Evolutionary conservation across 2,329 filamentous ascomycete species (phyloP), one percentile per base, ranked within the genome.

Genomic region (Arthroderma uncinatum): DNA sequence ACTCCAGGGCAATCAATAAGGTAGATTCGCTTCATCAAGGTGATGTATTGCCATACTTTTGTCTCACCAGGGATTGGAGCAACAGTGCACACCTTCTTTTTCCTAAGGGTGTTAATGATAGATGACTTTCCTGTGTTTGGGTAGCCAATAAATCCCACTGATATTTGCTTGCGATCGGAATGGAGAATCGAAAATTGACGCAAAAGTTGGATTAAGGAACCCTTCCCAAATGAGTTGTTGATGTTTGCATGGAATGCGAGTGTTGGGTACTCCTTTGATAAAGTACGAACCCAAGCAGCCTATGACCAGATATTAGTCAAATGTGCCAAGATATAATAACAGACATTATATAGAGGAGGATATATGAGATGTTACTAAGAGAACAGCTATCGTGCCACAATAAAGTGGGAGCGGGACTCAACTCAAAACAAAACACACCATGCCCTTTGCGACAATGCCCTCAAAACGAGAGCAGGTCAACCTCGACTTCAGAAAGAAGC

Each of bases 331-430:
- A 59, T 23, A 55, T 44, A 39, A 57, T 62, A 67, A 64, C 58
- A 63, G 65, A 59, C 61, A 62, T 58, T 66, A 62, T 54, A 64
- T 55, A 63, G 58, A 58, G 10, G 25, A 10, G 39, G 61, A 83
- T 91, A 86, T 98, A 82, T 92, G 91, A 86, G 86, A 87, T 88
- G 86, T 89, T 86, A 97, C 93, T 98, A 98, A 95, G 93, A 97
- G 87, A 79, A 81, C 81, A 82, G 82, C 86, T 84, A 91, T 68
- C 76, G 75, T 74, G 75, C 76, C 73, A 76, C 79, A 68, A 68
- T 71, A 72, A 67, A 77, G 81, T 75, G 79, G 82, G 82, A 82
- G 81, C 82, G 83, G 82, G 78, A 78, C 86, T 97, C 93, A 96
- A 97, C 93, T 97, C 92, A 89, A 86, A 80, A 89, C 84, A 85